Conservation (phyloP, 106 monocot genomes). For the Allium fistulosum region DNA sequence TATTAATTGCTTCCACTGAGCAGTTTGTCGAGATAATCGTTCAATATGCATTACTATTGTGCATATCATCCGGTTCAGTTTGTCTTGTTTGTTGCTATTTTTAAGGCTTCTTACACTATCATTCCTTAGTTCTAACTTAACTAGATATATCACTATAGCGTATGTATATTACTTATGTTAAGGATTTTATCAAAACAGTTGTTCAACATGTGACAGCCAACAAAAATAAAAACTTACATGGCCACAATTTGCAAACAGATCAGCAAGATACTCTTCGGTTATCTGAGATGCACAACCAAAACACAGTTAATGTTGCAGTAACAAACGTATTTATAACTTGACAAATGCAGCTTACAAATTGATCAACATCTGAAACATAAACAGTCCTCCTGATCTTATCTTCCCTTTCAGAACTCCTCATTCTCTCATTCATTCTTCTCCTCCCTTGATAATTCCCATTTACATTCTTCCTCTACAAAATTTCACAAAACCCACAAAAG, state of each 20-base stretch:
- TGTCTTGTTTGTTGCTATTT: too few relatives aligned
- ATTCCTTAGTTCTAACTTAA: too few relatives aligned
- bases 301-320: not conserved
- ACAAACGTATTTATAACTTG: not conserved
- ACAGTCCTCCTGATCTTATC: conserved; percentile 62
- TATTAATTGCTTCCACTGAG: too few relatives aligned
- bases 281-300: conserved; percentile 12
- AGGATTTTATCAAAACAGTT: too few relatives aligned
- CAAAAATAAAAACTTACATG: conserved; percentile 24
- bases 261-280: conserved; percentile 54
- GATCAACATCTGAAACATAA: conserved; percentile 75
- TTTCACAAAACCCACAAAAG: not conserved
- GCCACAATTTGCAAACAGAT: conserved; percentile 34
- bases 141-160: too few relatives aligned
- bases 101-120: too few relatives aligned
- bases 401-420: conserved; percentile 43
- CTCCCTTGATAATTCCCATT: conserved; percentile 24
- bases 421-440: conserved; percentile 54
- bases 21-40: too few relatives aligned
- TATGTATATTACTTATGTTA: too few relatives aligned
- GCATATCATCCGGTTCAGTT: too few relatives aligned
- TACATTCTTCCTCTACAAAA: conserved; percentile 61
- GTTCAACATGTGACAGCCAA: too few relatives aligned
- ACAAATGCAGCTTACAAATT: conserved; percentile 12
- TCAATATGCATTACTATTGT: too few relatives aligned